A percentile compares a stretch with the other conserved stretches of the same genome.
Conservation (phyloP, 257 asterid genomes). For the Henckelia pumila region DNA sequence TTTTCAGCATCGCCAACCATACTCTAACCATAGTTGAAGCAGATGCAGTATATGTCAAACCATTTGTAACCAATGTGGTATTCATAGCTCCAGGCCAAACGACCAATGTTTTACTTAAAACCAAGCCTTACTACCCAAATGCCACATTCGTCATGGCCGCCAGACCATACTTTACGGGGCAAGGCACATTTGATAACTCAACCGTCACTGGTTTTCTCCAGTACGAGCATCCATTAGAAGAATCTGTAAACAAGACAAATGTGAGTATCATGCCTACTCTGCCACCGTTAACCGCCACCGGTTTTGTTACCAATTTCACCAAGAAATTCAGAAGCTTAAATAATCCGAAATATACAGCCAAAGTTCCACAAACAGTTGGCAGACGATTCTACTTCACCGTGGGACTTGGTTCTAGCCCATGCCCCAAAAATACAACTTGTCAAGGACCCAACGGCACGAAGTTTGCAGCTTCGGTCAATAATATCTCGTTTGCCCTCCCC, state of each 20-base stretch:
- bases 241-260: slow-evolving; percentile 14
- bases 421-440: slow-evolving; percentile 50
- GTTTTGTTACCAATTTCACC: slow-evolving; percentile 50
- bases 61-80: slow-evolving; percentile 43
- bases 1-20: slow-evolving; percentile 69
- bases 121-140: slow-evolving; percentile 40
- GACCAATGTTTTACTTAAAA: slow-evolving; percentile 56
- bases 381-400: slow-evolving; percentile 43
- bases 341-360: slow-evolving; percentile 45
- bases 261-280: slow-evolving; percentile 41
- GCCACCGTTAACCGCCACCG: slow-evolving; percentile 43
- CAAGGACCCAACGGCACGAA: slow-evolving; percentile 70
- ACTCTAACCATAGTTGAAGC: slow-evolving; percentile 56
- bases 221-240: slow-evolving; percentile 33
- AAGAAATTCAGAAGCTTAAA: slow-evolving; percentile 51
- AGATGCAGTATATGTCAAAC: slow-evolving; percentile 59
- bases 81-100: slow-evolving; percentile 68
- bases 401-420: slow-evolving; percentile 65
- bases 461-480: slow-evolving; percentile 57
- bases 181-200: slow-evolving; percentile 62
- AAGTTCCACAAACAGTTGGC: slow-evolving; percentile 48
- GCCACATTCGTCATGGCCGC: slow-evolving; percentile 69
- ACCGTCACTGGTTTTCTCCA: slow-evolving; percentile 62
- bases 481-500: slow-evolving; percentile 56
- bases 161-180: slow-evolving; percentile 59